Base-by-base conservation (phyloP, 2,329 filamentous ascomycete genomes). In the Pseudogymnoascus sp. region DNA sequence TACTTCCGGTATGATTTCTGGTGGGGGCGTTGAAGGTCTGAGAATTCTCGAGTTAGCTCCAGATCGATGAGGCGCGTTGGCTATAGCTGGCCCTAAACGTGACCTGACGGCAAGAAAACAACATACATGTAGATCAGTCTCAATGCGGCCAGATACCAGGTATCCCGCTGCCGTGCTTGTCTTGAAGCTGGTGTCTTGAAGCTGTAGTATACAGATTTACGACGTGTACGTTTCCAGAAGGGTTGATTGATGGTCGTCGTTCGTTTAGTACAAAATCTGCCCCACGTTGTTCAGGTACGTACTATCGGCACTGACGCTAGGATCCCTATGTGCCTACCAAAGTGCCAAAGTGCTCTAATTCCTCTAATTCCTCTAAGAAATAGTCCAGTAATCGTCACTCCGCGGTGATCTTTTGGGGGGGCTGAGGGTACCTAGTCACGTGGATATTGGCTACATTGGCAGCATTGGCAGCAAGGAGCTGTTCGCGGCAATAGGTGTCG, bases 181-280 rank as follows among this genome's bases (percentile, higher is more conserved):
- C 50, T 56, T 56, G 29, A 19, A 56, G 50, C 50, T 19, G 38
- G n/a, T 46, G 44, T 53, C 44, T 53, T 53, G 23, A 50, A 53
- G 46, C 26, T 53, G 19, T 4, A 23, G 21, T 53, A 53, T 53
- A 53, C 46, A 31, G n/a, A 17, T 31, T 53, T 31, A 53, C 46
- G 46, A 53, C 46, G 46, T 53, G 46, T 53, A 53, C 46, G 46
- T 53, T 53, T 53, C 46, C 46, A 53, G 46, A 53, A 53, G 46
- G 26, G 46, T 53, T 53, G 46, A 53, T 53, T 53, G 46, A 53
- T 53, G 46, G 46, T 53, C 46, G 46, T 53, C 46, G 46, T 53
- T 53, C 46, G 46, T 53, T 53, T 53, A 53, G 46, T 53, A 9
- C 46, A 53, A 53, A 53, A 53, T 17, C n/a, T 53, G 46, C 46